phyloP scores from a whole-genome alignment of 176 grass and related monocot genomes.

The Zoysia japonica region DNA sequence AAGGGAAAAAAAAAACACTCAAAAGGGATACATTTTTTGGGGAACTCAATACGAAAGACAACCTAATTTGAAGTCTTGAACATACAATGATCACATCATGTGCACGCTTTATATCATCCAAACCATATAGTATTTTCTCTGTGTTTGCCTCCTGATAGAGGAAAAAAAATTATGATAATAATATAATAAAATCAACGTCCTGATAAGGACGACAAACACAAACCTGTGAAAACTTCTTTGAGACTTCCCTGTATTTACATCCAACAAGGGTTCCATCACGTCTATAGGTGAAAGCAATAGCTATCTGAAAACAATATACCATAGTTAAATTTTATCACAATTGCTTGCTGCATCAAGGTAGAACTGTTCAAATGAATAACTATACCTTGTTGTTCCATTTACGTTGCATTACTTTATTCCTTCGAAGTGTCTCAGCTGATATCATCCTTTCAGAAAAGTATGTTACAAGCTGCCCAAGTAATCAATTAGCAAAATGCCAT shows the following conservation, averaged over 20 bases:
- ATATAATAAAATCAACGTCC: slow-evolving; percentile 25
- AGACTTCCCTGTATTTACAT: slow-evolving; percentile 80
- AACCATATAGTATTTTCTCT: slow-evolving; percentile 91
- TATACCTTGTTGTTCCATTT: slow-evolving; percentile 52
- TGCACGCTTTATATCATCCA: slow-evolving; percentile 78
- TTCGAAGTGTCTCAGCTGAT: slow-evolving; percentile 68
- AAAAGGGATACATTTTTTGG: slow-evolving; percentile 1
- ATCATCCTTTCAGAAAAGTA: slow-evolving; percentile 83
- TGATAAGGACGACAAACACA: slow-evolving; percentile 25
- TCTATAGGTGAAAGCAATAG: slow-evolving; percentile 87
- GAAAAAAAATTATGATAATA: slow-evolving; percentile 36
- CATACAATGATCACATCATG: slow-evolving; percentile 96
- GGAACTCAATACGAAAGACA: not conserved
- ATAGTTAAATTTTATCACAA: slow-evolving; percentile 18
- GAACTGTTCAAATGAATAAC: slow-evolving; percentile 1
- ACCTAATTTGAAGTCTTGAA: slow-evolving; percentile 28
- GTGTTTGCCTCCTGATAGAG: slow-evolving; percentile 67
- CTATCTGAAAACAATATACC: slow-evolving; percentile 55
- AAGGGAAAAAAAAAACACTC: not conserved
- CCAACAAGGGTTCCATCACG: slow-evolving; percentile 66
- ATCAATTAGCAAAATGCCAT: slow-evolving; percentile 37
- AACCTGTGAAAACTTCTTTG: slow-evolving; percentile 90
- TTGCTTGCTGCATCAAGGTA: slow-evolving; percentile 20
- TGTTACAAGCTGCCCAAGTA: slow-evolving; percentile 66
- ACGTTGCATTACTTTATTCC: slow-evolving; percentile 71